phyloP scores from a whole-genome alignment of 495 filamentous ascomycete species.

The Monascus purpureus region DNA sequence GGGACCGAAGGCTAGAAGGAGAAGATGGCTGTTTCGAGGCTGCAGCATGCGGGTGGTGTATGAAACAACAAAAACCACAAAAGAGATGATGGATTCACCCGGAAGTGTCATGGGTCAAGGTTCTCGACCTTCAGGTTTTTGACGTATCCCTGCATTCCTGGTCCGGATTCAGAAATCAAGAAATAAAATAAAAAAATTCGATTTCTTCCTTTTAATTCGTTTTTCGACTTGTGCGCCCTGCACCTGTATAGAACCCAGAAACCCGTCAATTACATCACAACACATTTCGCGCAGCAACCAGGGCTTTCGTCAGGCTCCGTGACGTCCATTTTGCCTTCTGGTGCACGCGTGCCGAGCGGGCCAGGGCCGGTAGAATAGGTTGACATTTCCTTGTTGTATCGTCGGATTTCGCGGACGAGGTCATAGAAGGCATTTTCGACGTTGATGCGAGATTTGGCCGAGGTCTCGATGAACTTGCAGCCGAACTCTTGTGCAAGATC shows the following conservation, averaged over 20 bases:
- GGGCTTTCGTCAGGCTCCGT: conserved; percentile 52
- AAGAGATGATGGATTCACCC: conserved; percentile 12
- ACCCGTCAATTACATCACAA: conserved; percentile 62
- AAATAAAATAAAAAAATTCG: too few species aligned
- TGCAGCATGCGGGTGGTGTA: conserved; percentile 16
- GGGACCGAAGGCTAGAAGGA: conserved; percentile 33
- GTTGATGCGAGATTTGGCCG: conserved; percentile 93
- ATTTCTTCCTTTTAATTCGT: conserved; percentile 7
- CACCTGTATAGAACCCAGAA: conserved; percentile 10
- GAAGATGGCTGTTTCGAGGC: conserved; percentile 29
- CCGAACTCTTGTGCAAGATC: conserved; percentile 72
- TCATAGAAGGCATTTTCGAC: conserved; percentile 98
- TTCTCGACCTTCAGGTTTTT: conserved; percentile 6
- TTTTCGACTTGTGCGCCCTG: conserved; percentile 11
- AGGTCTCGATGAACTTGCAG: conserved; percentile 98
- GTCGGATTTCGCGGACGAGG: conserved; percentile 89
- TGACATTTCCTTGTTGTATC: conserved; percentile 96
- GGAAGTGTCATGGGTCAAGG: conserved; percentile 8
- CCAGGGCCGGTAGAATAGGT: conserved; percentile 59
- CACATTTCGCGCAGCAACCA: conserved; percentile 77
- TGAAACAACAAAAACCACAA: conserved; percentile 7
- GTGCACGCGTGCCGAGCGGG: conserved; percentile 43
- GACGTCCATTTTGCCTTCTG: conserved; percentile 62
- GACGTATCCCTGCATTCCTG: conserved; percentile 7
- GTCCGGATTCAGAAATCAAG: too few species aligned